phyloP scores from a whole-genome alignment of 176 grass and related monocot genomes.

The Musa acuminata region DNA sequence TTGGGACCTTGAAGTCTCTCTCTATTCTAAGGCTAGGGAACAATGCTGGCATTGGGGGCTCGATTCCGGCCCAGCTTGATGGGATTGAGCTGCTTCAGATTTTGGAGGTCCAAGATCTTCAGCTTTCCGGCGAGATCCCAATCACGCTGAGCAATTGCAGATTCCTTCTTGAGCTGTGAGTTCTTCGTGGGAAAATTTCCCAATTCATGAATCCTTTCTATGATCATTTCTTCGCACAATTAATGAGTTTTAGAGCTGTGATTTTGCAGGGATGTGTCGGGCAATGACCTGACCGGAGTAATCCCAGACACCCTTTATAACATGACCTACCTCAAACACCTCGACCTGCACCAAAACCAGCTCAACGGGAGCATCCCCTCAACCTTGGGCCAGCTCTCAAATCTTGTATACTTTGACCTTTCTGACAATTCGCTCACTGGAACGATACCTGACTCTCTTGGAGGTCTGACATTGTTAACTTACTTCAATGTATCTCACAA shows the following conservation, averaged over 20 bases:
- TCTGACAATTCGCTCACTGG: constrained; percentile 52
- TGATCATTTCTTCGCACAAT: constrained; percentile 24
- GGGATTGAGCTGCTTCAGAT: constrained; percentile 65
- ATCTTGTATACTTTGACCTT: constrained; percentile 65
- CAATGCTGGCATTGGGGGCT: constrained; percentile 41
- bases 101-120: constrained; percentile 60
- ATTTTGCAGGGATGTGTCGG: constrained; percentile 60
- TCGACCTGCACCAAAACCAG: constrained; percentile 62
- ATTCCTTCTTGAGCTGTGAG: constrained; percentile 92
- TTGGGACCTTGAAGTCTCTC: constrained; percentile 62
- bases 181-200: constrained; percentile 6
- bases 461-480: constrained; percentile 45
- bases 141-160: constrained; percentile 49
- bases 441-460: constrained; percentile 45
- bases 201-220: constrained; percentile 12
- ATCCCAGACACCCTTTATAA: constrained; percentile 68
- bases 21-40: constrained; percentile 47
- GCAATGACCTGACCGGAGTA: constrained; percentile 57
- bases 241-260: constrained; percentile 15
- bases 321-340: constrained; percentile 58
- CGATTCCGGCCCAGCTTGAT: constrained; percentile 54
- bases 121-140: constrained; percentile 69
- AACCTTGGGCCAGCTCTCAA: constrained; percentile 53
- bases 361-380: constrained; percentile 50
- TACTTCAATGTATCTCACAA: constrained; percentile 87